Conservation (phyloP, 2,329 filamentous ascomycete species). For the Talaromyces sp. region DNA sequence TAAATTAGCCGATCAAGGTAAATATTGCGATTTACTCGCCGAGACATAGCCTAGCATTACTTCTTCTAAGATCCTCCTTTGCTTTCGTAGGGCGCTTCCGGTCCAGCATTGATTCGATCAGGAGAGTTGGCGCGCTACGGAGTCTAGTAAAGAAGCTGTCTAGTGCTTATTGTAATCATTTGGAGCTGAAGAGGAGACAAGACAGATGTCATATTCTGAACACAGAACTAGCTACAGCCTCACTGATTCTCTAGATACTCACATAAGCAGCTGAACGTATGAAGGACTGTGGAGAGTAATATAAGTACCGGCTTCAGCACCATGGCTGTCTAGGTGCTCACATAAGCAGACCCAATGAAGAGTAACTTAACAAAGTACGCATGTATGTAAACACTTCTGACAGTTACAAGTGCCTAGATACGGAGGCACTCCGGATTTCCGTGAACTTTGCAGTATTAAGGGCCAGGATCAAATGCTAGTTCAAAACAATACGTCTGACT, state of each 20-base stretch:
- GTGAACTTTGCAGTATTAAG: not conserved
- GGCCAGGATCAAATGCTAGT: not conserved
- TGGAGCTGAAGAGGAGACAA: not conserved
- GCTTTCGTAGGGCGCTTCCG: not conserved
- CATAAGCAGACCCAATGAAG: not conserved
- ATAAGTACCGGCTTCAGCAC: not conserved
- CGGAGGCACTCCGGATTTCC: not conserved
- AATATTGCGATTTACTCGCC: not conserved
- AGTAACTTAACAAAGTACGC: no score
- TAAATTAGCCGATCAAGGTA: not conserved
- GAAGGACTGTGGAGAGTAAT: not conserved
- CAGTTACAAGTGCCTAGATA: not conserved
- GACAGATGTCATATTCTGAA: not conserved
- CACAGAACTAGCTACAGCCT: not conserved
- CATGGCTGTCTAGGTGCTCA: not conserved
- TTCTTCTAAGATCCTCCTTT: not conserved
- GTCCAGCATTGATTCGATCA: not conserved
- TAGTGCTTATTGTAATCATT: not conserved
- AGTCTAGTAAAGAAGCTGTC: not conserved
- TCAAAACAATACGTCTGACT: not conserved
- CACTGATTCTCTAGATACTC: not conserved
- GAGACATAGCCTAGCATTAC: not conserved
- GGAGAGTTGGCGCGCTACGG: not conserved
- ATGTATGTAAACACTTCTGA: not conserved
- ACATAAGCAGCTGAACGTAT: not conserved